Base-by-base conservation (phyloP, 768 basidiomycete species). In the Mycena chlorophos region DNA sequence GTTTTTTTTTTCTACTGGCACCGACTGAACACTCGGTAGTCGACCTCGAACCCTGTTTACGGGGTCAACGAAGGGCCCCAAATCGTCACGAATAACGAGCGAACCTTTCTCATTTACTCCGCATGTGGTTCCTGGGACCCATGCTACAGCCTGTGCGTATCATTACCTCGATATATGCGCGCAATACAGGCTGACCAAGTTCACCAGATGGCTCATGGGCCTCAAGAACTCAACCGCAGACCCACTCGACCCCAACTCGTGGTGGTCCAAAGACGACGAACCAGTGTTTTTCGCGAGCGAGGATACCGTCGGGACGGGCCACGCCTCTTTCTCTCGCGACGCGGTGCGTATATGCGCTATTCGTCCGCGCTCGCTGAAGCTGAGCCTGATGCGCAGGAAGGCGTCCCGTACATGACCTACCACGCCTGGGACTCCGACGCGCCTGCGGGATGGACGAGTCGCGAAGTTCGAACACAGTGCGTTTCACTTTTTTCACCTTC, bases 171-270 rank as follows among this genome's bases (percentile, higher is more conserved):
- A 13, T 4, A 43, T 42, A 8, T 17, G 8, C 31, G 8, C 17
- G 8, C 31, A 8, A 8, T 17, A 17, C 17, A 8, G 31, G 17
- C 31, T 34, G 31, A 34, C 31, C 31, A 19, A 16, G n/a, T n/a
- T n/a, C n/a, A n/a, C n/a, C 25, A 50, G 48, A 3, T 47, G 48
- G 6, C 39, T 56, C 8, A 51, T 56, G 39, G 54, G 49, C 8
- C 49, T 56, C 29, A 56, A 43, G n/a, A 13, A 37, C 6, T 57
- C 64, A 45, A 20, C 76, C 75, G 69, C 78, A 73, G 42, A 83
- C 75, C 78, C 80, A 81, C 54, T 83, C 81, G 64, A 56, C 28
- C 54, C 49, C 17, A 23, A 42, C 0, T 56, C 54, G 4, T 56
- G 54, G 54, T 56, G 54, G 54, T 34, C 54, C 0, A 56, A 56